Percentiles rank a stretch among this genome's conserved stretches.
phyloP scores from a whole-genome alignment of 345 rosid species.

The Gossypium turneri region DNA sequence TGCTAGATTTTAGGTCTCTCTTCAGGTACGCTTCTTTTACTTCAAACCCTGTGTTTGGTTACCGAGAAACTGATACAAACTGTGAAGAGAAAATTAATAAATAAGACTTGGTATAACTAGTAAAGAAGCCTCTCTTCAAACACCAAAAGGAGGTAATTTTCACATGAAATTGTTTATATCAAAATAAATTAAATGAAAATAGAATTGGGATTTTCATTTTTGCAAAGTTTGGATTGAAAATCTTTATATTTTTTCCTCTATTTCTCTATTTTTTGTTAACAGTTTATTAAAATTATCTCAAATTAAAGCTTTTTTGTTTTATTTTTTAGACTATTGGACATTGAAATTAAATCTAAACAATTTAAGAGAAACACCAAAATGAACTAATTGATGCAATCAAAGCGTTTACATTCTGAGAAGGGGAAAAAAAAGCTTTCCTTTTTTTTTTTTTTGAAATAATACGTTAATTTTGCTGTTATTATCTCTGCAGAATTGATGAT shows the following conservation, averaged over 20 bases:
- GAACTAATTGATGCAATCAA: background rate
- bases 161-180: background rate
- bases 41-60: background rate
- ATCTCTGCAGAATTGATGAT: conserved; percentile 36
- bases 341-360: background rate
- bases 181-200: background rate
- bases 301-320: background rate
- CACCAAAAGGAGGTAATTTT: background rate
- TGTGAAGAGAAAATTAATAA: no score
- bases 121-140: no score
- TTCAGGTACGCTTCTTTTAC: conserved; percentile 19
- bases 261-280: background rate
- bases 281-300: background rate
- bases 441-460: background rate
- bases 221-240: background rate
- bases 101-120: no score
- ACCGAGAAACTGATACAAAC: background rate
- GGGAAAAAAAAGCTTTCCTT: no score
- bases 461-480: background rate
- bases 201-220: background rate
- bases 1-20: conserved; percentile 23
- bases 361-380: background rate
- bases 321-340: background rate
- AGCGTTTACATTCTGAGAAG: no score
- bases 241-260: background rate